phyloP scores from a whole-genome alignment of 1,284 basidiomycete genomes.

The Wallemia mellicola region DNA sequence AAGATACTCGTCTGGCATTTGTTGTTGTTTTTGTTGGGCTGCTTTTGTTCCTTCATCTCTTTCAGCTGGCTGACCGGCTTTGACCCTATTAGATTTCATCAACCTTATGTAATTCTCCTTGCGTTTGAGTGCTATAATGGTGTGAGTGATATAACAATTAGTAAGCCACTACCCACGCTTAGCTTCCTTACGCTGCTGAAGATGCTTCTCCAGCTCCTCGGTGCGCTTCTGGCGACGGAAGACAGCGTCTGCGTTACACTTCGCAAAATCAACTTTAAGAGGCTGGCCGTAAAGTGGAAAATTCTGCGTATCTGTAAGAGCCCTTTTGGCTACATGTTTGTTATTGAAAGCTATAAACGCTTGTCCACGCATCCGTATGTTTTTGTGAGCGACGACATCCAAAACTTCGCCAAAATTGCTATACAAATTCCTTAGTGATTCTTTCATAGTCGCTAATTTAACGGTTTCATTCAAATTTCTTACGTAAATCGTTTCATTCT shows the following conservation, averaged over 20 bases:
- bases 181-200: slow-evolving; percentile 31
- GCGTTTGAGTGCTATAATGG: no score
- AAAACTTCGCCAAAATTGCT: slow-evolving; percentile 73
- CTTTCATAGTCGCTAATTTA: slow-evolving; percentile 26
- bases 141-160: no score
- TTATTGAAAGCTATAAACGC: slow-evolving; percentile 80
- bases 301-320: slow-evolving; percentile 64
- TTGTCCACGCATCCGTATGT: slow-evolving; percentile 89
- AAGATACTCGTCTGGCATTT: slow-evolving; percentile 97
- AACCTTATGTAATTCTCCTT: slow-evolving; percentile 34
- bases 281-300: slow-evolving; percentile 92
- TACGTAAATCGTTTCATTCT: slow-evolving; percentile 2
- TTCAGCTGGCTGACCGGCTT: slow-evolving; percentile 54
- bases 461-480: slow-evolving; percentile 1
- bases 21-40: slow-evolving; percentile 23
- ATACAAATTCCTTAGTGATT: slow-evolving; percentile 63
- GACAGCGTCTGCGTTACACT: slow-evolving; percentile 60
- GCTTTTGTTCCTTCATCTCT: slow-evolving; percentile 11
- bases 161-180: no score
- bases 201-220: slow-evolving; percentile 37
- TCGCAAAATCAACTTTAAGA: slow-evolving; percentile 85
- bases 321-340: slow-evolving; percentile 49
- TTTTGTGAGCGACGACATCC: slow-evolving; percentile 70
- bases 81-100: slow-evolving; percentile 17
- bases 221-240: slow-evolving; percentile 38